Percentiles rank a stretch among this genome's conserved stretches.
phyloP scores from a whole-genome alignment of 1,284 basidiomycete genomes.

The Malassezia dermatis region DNA sequence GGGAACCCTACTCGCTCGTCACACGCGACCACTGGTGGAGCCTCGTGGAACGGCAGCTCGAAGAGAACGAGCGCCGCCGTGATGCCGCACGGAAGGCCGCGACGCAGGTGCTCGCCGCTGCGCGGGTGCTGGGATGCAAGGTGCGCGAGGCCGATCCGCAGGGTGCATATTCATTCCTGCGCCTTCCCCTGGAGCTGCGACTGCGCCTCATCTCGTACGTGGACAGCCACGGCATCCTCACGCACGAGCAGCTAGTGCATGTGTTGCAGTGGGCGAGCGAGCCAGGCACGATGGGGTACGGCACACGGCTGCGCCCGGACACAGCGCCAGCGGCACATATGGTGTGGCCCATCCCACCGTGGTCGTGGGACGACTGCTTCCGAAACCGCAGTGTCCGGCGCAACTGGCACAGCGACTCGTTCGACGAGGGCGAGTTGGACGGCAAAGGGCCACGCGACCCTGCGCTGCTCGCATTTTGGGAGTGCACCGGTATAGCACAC shows the following conservation, averaged over 20 bases:
- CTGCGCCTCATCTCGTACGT: not conserved
- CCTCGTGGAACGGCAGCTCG: conserved; percentile 5
- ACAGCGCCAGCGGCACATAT: not conserved
- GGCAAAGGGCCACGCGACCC: not conserved
- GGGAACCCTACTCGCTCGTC: conserved; percentile 3
- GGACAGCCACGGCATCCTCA: not conserved
- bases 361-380: conserved; percentile 16
- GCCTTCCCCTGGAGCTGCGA: conserved; percentile 13
- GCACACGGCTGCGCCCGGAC: not conserved
- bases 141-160: not conserved
- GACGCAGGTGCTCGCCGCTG: not conserved
- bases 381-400: conserved; percentile 1
- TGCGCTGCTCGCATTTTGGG: conserved; percentile 12
- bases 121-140: conserved; percentile 12
- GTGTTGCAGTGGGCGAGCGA: conserved; percentile 12
- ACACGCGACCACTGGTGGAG: conserved; percentile 2
- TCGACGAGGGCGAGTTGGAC: conserved; percentile 1
- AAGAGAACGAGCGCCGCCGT: not conserved
- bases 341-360: conserved; percentile 2
- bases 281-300: conserved; percentile 12
- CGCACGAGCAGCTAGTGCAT: conserved; percentile 3
- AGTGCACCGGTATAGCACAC: conserved; percentile 8
- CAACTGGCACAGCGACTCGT: conserved; percentile 13
- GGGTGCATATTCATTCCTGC: conserved; percentile 1
- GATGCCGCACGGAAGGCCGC: not conserved